Base-by-base conservation (phyloP, 148 eudicot species). In the Chenopodium quinoa region DNA sequence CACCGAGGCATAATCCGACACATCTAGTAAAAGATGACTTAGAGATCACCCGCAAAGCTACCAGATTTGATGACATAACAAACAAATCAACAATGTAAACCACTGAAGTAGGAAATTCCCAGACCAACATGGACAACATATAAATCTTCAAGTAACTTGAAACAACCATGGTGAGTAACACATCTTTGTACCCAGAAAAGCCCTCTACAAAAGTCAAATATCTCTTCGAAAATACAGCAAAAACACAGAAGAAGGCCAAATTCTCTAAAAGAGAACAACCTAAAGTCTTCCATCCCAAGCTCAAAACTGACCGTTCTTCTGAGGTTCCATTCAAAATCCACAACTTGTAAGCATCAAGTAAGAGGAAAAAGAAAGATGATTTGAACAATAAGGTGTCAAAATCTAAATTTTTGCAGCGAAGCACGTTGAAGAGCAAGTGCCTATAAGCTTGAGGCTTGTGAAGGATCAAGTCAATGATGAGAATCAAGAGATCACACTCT, bases 381-480 rank as follows among this genome's bases (percentile, higher is more conserved):
- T 86, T 93, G 87, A 93, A 87, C 86, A 93, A 87, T 70, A 92
- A 83, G 72, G 87, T 84, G 82, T 88, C 72, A 79, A 75, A 73
- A 87, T 91, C 77, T 29, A 84, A 78, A n/a, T 78, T 77, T 65
- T 89, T 82, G 67, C 47, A 90, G 77, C 77, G 81, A 66, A 90
- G 90, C 79, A 82, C 70, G 83, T 95, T 95, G 88, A 87, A 95
- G 84, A 95, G 92, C 76, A 95, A 72, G 84, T 95, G 98, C 73
- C 97, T 88, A 77, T 95, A 95, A n/a, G 94, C 97, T 88, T 91
- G 89, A 20, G 92, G 93, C 86, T 90, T 93, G 88, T 93, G 98
- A 74, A 95, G 89, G 81, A 93, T 88, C 88, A 95, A 84, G 83
- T 95, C 97, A 65, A 95, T 88, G 47, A 92, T 48, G 75, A 95